Evolutionary conservation across 306 rosid genomes (phyloP), one percentile per base, ranked within the genome.

Genomic region (Carpinus viminea): DNA sequence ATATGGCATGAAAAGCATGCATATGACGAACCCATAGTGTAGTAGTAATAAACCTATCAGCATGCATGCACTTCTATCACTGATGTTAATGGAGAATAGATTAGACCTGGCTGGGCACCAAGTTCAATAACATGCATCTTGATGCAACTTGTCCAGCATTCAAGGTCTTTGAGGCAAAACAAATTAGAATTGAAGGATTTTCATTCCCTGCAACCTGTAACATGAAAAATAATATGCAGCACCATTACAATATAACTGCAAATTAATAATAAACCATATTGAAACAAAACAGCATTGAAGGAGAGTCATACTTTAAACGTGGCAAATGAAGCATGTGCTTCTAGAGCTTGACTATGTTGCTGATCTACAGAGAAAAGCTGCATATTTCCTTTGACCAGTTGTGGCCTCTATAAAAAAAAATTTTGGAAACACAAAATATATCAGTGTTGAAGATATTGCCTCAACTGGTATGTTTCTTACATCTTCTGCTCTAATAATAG

Each of bases 271-370:
- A 83, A 65, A 16, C 56, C 72, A 53, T 70, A 74, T 59, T 48
- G 48, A 54, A 72, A 80, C 50, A 9, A 73, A 80, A 66, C 64
- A 61, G 36, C 76, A 65, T 65, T 20, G 75, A 76, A 18, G 78
- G 57, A 51, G 52, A 83, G 56, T 78, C 43, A 45, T 84, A 91
- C 97, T 77, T 88, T 88, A 76, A 83, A 83, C 1, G 90, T 68
- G 79, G 94, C 94, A 85, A 89, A 91, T 36, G 97, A 85, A 72
- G 97, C 94, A 89, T 91, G 97, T 79, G 97, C 97, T 86, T 91
- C 97, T 82, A 91, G 94, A 73, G 97, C 92, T 85, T 91, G 97
- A 80, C 97, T 91, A 45, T 92, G 93, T 56, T 90, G 93, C 85
- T 91, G 97, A 24, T 88, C 97, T 81, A 88, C 90, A 36, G 97